Percentiles rank a stretch among this genome's conserved stretches.
phyloP scores from a whole-genome alignment of 2,329 filamentous ascomycete species.

The Exophiala dermatitidis region DNA sequence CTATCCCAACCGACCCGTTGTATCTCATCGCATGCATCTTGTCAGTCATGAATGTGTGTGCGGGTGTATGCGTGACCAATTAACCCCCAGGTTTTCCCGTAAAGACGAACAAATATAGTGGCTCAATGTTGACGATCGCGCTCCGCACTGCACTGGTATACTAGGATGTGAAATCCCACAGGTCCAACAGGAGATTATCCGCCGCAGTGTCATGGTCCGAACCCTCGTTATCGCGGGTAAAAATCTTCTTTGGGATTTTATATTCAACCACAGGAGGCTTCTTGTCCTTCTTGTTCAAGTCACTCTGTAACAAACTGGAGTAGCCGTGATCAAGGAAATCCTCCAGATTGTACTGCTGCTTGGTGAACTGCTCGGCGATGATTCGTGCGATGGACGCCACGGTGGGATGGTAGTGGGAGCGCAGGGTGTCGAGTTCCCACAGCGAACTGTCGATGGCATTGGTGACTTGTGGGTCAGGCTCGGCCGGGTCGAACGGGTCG shows the following conservation, averaged over 20 bases:
- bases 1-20: not conserved
- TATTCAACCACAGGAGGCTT: constrained; percentile 91
- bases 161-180: constrained; percentile 15
- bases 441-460: constrained; percentile 83
- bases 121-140: too few species aligned
- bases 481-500: constrained; percentile 71
- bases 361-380: constrained; percentile 93
- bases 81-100: too few species aligned
- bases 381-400: constrained; percentile 91
- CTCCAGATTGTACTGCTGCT: constrained; percentile 88
- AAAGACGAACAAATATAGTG: too few species aligned
- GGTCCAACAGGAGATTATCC: constrained; percentile 10
- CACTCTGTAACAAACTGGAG: constrained; percentile 65
- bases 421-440: constrained; percentile 89
- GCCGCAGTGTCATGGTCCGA: constrained; percentile 1
- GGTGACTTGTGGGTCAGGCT: constrained; percentile 77
- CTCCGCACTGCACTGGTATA: not conserved
- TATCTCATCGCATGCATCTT: not conserved
- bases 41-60: not conserved
- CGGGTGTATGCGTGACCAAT: not conserved
- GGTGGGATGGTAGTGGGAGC: constrained; percentile 93
- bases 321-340: constrained; percentile 97
- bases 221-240: constrained; percentile 36
- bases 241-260: constrained; percentile 82
- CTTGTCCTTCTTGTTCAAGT: constrained; percentile 62